phyloP scores from a whole-genome alignment of 176 grass and related monocot species.

The sorghum (Sorghum bicolor) region DNA sequence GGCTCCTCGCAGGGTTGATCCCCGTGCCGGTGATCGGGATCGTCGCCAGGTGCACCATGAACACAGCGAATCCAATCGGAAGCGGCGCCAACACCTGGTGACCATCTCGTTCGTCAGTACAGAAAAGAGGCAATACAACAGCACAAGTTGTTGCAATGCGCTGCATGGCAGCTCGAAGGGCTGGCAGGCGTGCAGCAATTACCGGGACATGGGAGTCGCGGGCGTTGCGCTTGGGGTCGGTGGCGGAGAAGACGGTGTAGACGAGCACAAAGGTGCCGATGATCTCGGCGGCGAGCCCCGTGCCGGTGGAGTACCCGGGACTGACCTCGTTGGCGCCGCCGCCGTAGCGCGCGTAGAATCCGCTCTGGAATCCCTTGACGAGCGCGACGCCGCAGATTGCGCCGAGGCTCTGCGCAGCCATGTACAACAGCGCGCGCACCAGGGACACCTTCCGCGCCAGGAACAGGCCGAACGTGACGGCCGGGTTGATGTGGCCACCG shows the following conservation, averaged over 20 bases:
- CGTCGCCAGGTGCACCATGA: slow-evolving; percentile 7
- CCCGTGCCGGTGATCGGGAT: slow-evolving; percentile 50
- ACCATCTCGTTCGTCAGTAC: too few species aligned
- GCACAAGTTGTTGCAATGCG: too few species aligned
- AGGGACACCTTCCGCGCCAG: slow-evolving; percentile 77
- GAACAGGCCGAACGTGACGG: slow-evolving; percentile 64
- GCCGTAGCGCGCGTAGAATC: slow-evolving; percentile 44
- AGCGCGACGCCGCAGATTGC: slow-evolving; percentile 70
- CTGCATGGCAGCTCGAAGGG: too few species aligned
- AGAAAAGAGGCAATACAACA: too few species aligned
- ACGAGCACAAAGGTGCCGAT: slow-evolving; percentile 96
- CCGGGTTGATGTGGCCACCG: slow-evolving; percentile 55
- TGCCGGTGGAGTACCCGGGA: slow-evolving; percentile 60
- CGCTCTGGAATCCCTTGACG: slow-evolving; percentile 78
- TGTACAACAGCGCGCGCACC: slow-evolving; percentile 70
- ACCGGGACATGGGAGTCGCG: slow-evolving; percentile 96
- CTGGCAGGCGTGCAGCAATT: too few species aligned
- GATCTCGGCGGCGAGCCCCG: slow-evolving; percentile 86
- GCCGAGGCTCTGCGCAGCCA: slow-evolving; percentile 61
- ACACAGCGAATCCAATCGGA: too few species aligned
- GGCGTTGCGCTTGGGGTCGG: slow-evolving; percentile 93
- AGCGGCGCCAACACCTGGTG: too few species aligned
- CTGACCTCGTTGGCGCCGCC: slow-evolving; percentile 73
- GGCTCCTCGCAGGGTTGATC: slow-evolving; percentile 50
- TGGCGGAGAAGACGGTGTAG: slow-evolving; percentile 99